Conservation (phyloP, 306 rosid genomes). For the Medicago lupulina region DNA sequence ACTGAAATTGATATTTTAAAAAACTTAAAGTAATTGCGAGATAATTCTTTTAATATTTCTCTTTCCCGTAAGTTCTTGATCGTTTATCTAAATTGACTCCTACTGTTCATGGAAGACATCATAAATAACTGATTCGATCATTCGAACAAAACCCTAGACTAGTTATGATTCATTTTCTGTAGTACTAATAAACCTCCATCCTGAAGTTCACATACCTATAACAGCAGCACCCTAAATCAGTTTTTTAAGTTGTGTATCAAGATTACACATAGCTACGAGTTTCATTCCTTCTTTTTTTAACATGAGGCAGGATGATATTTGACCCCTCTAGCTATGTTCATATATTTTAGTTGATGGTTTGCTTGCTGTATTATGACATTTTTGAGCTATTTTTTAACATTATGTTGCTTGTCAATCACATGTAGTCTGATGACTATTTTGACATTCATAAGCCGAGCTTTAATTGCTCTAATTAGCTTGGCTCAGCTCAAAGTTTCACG, state of each 20-base stretch:
- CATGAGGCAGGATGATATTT: not conserved
- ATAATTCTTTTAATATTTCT: not conserved
- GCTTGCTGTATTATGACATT: constrained; percentile 1
- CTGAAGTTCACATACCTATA: constrained; percentile 4
- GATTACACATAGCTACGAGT: constrained; percentile 14
- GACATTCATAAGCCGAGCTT: constrained; percentile 30
- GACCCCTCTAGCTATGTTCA: constrained; percentile 16
- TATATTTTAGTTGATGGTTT: not conserved
- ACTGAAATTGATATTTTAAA: not conserved
- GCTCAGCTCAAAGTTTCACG: constrained; percentile 18
- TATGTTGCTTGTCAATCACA: constrained; percentile 26
- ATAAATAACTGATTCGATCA: not conserved
- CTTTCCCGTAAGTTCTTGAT: constrained; percentile 1
- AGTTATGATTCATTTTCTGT: constrained; percentile 6
- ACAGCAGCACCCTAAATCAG: not conserved
- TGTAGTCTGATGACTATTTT: constrained; percentile 23
- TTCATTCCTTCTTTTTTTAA: constrained; percentile 25
- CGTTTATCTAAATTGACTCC: not conserved
- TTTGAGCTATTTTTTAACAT: constrained; percentile 28
- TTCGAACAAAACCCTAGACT: constrained; percentile 16
- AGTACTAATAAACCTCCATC: constrained; percentile 22
- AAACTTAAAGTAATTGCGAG: not conserved
- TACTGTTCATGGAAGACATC: constrained; percentile 29
- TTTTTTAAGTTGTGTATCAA: constrained; percentile 4
- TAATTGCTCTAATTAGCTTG: constrained; percentile 27